These are phyloP conservation scores for Naganishia vaughanmartiniae DNA, from an alignment of 768 basidiomycete genomes.

Conservation along the genomic window DNA sequence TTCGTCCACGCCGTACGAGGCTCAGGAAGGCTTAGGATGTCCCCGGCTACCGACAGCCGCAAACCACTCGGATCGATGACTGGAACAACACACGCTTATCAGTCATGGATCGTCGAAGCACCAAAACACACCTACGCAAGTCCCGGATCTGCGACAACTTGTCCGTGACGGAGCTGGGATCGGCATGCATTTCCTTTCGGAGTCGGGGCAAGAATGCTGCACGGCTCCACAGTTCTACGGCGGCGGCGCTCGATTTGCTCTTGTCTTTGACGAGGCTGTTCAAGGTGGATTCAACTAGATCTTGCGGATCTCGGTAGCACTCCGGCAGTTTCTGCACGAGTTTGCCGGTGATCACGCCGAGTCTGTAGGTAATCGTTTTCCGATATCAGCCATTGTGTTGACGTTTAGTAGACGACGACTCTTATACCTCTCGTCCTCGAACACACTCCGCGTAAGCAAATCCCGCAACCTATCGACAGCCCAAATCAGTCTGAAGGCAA, in stretches of 20 bases:
- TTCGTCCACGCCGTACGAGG: constrained; percentile 73
- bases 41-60: constrained; percentile 83
- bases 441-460: constrained; percentile 41
- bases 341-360: constrained; percentile 81
- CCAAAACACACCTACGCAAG: not conserved
- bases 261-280: not conserved
- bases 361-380: constrained; percentile 54
- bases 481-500: constrained; percentile 66
- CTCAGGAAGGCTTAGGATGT: constrained; percentile 67
- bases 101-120: not conserved
- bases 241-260: not conserved
- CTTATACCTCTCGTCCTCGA: constrained; percentile 44
- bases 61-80: constrained; percentile 78
- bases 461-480: constrained; percentile 43
- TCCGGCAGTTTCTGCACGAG: constrained; percentile 80
- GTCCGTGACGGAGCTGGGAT: not conserved
- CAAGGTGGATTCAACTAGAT: not conserved
- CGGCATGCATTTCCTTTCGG: not conserved
- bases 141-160: not conserved
- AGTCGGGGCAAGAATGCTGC: not conserved
- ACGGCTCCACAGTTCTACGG: not conserved
- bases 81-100: not conserved
- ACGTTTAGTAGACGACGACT: not conserved
- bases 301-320: not conserved
- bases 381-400: not conserved